Conservation (phyloP, 495 filamentous ascomycete genomes). For the Mytilinidion resinicola region DNA sequence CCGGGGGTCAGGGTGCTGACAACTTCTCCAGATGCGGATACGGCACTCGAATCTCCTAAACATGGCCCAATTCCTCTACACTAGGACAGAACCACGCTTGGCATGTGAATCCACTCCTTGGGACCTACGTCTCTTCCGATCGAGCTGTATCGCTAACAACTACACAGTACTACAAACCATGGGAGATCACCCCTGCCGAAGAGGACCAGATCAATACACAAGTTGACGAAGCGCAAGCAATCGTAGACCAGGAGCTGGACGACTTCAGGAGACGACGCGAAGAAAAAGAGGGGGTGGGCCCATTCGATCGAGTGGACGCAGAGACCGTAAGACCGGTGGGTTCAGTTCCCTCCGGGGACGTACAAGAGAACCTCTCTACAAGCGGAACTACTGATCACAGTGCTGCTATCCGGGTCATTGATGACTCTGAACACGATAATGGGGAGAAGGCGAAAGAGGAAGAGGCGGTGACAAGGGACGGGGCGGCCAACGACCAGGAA, state of each 20-base stretch:
- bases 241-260: conserved; percentile 45
- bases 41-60: conserved; percentile 67
- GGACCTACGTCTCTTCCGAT: not conserved
- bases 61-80: conserved; percentile 69
- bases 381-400: conserved; percentile 21
- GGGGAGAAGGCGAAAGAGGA: conserved; percentile 18
- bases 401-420: not conserved
- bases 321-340: conserved; percentile 5
- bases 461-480: not conserved
- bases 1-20: conserved; percentile 25
- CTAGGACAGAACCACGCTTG: conserved; percentile 65
- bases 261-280: conserved; percentile 44
- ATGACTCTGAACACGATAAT: not conserved
- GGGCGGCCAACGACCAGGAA: not conserved
- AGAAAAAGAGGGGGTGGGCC: conserved; percentile 17
- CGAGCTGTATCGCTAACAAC: not conserved
- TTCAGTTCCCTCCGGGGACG: conserved; percentile 7
- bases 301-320: conserved; percentile 24
- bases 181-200: conserved; percentile 61
- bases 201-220: conserved; percentile 57
- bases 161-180: conserved; percentile 79
- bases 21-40: conserved; percentile 60
- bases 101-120: conserved; percentile 46
- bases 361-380: not conserved
- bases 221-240: conserved; percentile 49